Evolutionary conservation across 306 rosid species (phyloP).

Genomic region (Mucuna pruriens): DNA sequence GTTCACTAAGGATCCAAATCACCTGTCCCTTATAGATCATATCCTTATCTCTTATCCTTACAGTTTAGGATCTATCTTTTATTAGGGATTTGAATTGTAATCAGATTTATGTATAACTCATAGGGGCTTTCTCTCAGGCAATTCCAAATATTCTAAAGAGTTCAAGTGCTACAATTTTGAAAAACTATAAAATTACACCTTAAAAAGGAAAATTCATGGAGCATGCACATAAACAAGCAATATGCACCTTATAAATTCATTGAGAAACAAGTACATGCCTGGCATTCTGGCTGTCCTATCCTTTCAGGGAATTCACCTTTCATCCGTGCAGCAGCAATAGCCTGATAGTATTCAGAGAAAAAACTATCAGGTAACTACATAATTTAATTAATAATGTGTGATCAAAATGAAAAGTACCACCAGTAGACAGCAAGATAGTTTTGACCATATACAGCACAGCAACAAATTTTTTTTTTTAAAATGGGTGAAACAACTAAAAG

Average conservation of each 20-base stretch:
- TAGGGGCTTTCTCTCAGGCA: neutral
- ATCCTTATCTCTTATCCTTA: neutral
- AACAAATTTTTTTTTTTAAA: neutral
- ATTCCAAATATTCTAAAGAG: constrained; percentile 11
- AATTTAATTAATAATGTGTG: neutral
- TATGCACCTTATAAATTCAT: constrained; percentile 43
- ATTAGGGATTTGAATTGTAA: constrained; percentile 7
- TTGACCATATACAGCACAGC: constrained; percentile 22
- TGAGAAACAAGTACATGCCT: constrained; percentile 75
- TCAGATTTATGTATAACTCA: neutral
- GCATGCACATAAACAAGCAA: constrained; percentile 46
- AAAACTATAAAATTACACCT: constrained; percentile 29
- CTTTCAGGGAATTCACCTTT: constrained; percentile 98
- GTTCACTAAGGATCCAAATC: constrained; percentile 16
- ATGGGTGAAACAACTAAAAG: neutral
- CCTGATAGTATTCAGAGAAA: constrained; percentile 57
- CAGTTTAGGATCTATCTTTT: neutral
- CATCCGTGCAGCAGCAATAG: constrained; percentile 98
- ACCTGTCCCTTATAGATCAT: neutral
- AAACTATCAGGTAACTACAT: constrained; percentile 23
- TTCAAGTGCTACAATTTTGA: constrained; percentile 2
- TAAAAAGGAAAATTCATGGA: constrained; percentile 15
- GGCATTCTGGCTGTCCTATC: constrained; percentile 96
- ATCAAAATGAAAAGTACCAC: constrained; percentile 17
- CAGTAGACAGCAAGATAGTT: neutral